Evolutionary conservation across 2,329 filamentous ascomycete species (phyloP), one percentile per base, ranked within the genome.

Genomic region (Bipolaris victoriae): DNA sequence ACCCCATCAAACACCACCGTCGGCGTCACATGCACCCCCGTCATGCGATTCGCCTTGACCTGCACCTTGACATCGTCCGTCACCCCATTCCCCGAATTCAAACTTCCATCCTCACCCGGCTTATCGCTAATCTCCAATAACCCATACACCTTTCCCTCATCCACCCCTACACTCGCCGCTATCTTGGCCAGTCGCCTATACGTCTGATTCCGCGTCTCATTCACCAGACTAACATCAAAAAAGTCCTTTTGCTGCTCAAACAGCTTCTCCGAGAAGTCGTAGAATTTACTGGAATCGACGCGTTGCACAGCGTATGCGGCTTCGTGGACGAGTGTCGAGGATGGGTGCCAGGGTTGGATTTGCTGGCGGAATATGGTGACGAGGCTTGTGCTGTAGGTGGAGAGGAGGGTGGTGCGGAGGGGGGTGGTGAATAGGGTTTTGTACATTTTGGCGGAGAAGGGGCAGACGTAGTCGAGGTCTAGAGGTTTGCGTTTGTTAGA

Each of bases 271-370:
- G 86, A 90, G 77, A 94, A 97, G 15, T 83, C 81, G 87, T 89
- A 96, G 83, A 96, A 98, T 64, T 86, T 87, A 16, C 83, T 81
- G 0, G 90, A 89, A 2, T 86, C 81, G 6, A 91, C 77, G 49
- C 84, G 85, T 66, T 94, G 83, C 1, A 97, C 91, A 2, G 92
- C 94, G 31, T 92, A 84, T 3, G 82, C 93, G 31, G 92, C 90
- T 83, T 98, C 94, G 80, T 94, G 91, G 54, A 86, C 82, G 26
- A 82, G 76, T 0, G 79, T 82, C 0, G 74, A 92, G 18, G 90
- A 92, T 1, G 94, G 94, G 79, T 98, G 93, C 94, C 94, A 97
- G 13, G 92, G 92, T 80, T 97, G 92, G 70, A 97, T 86, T 75
- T 97, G 92, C 75, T 94, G 93, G 48, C 93, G 89, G 82, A 97